Evolutionary conservation across 306 rosid species (phyloP), one percentile per base, ranked within the genome.

Genomic region (Fagus sylvatica): DNA sequence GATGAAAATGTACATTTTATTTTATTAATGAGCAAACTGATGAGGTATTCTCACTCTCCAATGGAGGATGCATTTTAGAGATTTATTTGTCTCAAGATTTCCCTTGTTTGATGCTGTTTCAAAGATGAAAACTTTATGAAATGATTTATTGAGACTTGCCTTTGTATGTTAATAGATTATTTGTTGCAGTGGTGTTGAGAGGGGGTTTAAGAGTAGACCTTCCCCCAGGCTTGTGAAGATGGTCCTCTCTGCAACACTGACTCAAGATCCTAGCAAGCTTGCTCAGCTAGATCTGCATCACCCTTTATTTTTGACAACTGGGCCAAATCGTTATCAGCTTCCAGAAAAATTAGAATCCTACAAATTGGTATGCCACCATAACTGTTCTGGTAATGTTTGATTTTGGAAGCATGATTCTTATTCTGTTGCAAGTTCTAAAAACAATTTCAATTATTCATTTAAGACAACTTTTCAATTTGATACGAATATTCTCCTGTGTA

Each of bases 211-310:
- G 78, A 93, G 90, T 78, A 87, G 81, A 78, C 87, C 86, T 74
- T 81, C 84, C 76, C 93, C 93, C 30, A 89, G 98, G 93, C 87
- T 95, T 64, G 90, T 82, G 73, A 95, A 95, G 91, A 89, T 95
- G 84, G 93, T 91, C 85, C 87, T 95, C 73, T 93, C 98, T 75
- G 98, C 97, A 6, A 95, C 93, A 33, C 70, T 91, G 54, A 90
- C 98, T 76, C 97, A 88, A 83, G 93, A 92, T 80, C 97, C 98
- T 68, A 88, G 98, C 80, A 92, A 89, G 88, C 93, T 92, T 80
- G 84, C 88, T 72, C 97, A 88, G 85, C 98, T 90, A 74, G 85
- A 89, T 77, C 85, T 92, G 73, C 95, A 92, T 83, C 93, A 90
- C 54, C 97, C 98, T 69, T 71, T 92, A 41, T 89, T 92, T 66